Conservation (phyloP, 75 land plant species). For the Selaginella tamariscina region DNA sequence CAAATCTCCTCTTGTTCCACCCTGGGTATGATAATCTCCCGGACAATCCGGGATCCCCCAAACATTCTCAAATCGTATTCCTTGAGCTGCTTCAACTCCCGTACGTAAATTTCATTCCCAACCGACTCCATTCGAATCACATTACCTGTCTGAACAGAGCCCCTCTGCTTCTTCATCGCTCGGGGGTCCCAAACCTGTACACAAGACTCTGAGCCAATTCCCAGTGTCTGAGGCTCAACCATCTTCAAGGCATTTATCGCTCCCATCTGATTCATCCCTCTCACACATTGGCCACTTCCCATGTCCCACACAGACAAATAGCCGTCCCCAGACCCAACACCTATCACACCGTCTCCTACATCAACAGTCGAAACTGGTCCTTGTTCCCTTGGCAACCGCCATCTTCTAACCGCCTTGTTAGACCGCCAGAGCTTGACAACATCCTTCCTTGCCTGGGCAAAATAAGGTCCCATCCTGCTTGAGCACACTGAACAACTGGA, state of each 20-base stretch:
- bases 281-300: neutral
- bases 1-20: no score
- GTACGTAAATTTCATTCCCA: no score
- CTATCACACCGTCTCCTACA: neutral
- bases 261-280: neutral
- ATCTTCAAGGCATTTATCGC: no score
- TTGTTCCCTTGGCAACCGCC: neutral
- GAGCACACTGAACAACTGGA: neutral
- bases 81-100: no score
- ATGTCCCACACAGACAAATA: neutral
- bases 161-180: neutral
- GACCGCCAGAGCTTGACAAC: neutral
- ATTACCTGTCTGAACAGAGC: no score
- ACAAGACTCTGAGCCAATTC: neutral
- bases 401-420: neutral
- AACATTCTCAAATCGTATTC: no score
- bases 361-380: neutral
- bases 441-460: neutral
- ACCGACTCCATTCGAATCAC: no score
- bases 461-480: neutral
- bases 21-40: no score
- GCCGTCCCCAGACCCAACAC: neutral
- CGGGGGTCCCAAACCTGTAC: neutral
- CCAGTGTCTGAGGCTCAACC: no score
- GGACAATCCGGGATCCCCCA: no score